Base-by-base conservation (phyloP, 805 yeast species). In the Kluyveromyces starmeri region DNA sequence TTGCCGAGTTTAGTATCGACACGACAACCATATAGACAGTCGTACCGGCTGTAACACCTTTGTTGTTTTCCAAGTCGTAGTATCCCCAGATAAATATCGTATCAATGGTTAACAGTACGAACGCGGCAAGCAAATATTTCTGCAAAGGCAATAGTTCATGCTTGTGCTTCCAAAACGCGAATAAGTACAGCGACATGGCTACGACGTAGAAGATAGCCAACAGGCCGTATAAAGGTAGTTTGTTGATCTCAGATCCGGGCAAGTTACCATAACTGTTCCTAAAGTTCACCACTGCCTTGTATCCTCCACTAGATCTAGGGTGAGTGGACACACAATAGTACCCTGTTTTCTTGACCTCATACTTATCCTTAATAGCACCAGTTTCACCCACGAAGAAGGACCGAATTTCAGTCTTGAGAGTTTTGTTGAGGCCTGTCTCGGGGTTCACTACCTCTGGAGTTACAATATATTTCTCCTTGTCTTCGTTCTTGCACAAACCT, bases 261-360 rank as follows among this genome's bases (percentile, higher is more conserved):
- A 92, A 65, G 40, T 83, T 73, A 38, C 98, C 98, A 58, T 73
- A 92, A 4, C 97, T 83, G 61, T 88, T 92, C 63, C 85, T 92
- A 61, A 84, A 92, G 47, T 78, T 79, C 28, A 81, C 80, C n/a
- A 62, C 58, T 11, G 89, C 82, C 33, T 67, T 57, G 58, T 78
- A 92, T 14, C 63, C 65, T 8, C 61, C 55, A 12, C 50, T 44
- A 31, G 53, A 53, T 16, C 71, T 61, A 16, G 75, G 67, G 44
- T 66, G 75, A 0, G 94, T 79, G 2, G 86, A 77, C 27, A 89
- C 81, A 65, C 98, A 92, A 61, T 88, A 92, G 58, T 81, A 92
- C 5, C 97, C 97, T 1, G 97, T 85, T 39, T 70, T 67, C 38
- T 67, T 63, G 28, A 92, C 74, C 4, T 66, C 65, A 50, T 86